Evolutionary conservation across 2,329 filamentous ascomycete genomes (phyloP).

Genomic region (Aspergillus pseudotamarii): DNA sequence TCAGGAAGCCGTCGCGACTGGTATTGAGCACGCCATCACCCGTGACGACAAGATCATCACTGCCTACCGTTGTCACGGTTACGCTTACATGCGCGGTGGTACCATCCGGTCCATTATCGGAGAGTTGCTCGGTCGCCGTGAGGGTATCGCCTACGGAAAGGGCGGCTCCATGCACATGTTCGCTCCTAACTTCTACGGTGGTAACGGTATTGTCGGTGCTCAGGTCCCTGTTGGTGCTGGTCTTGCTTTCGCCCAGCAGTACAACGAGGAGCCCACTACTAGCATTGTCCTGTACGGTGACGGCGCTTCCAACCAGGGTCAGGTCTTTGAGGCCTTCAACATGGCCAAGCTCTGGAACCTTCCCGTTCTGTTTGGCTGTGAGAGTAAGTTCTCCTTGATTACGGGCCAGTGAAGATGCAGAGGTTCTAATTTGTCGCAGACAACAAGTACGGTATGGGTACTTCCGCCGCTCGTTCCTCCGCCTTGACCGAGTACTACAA

Average conservation of each 20-base stretch:
- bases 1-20: slow-evolving; percentile 94
- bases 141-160: slow-evolving; percentile 98
- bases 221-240: slow-evolving; percentile 97
- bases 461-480: slow-evolving; percentile 87
- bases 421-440: slow-evolving; percentile 57
- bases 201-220: slow-evolving; percentile 98
- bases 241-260: slow-evolving; percentile 95
- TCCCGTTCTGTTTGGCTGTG: slow-evolving; percentile 92
- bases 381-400: slow-evolving; percentile 69
- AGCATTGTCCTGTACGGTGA: slow-evolving; percentile 94
- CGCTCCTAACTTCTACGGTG: slow-evolving; percentile 94
- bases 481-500: slow-evolving; percentile 99
- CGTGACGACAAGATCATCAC: slow-evolving; percentile 95
- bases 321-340: slow-evolving; percentile 99
- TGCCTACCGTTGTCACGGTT: slow-evolving; percentile 98
- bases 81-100: slow-evolving; percentile 93
- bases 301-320: slow-evolving; percentile 97
- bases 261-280: slow-evolving; percentile 82
- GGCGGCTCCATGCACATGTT: slow-evolving; percentile 99
- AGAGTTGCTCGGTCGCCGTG: slow-evolving; percentile 89
- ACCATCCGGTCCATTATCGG: slow-evolving; percentile 91
- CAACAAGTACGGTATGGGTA: slow-evolving; percentile 99
- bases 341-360: slow-evolving; percentile 99
- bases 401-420: background rate
- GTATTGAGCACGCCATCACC: slow-evolving; percentile 94